Percentiles rank a stretch among this genome's conserved stretches.
Conservation (phyloP, 495 filamentous ascomycete genomes). For the Recurvomyces mirabilis region DNA sequence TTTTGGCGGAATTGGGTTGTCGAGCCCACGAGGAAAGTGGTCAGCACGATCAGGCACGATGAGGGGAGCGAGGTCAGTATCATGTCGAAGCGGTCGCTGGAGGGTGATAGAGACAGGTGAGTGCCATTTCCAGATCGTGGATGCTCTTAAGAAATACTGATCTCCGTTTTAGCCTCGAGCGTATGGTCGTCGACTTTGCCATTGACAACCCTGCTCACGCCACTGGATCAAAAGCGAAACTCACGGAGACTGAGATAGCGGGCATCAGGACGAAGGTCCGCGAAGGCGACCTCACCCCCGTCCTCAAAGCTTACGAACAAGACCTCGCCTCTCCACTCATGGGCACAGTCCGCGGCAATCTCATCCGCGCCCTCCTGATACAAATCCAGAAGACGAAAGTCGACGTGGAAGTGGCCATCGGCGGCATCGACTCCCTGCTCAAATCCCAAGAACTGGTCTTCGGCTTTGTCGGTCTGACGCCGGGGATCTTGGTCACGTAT, state of each 20-base stretch:
- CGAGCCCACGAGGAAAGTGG: constrained; percentile 65
- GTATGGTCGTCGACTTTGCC: constrained; percentile 96
- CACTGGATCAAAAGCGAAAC: constrained; percentile 28
- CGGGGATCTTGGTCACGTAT: constrained; percentile 74
- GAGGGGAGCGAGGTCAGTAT: constrained; percentile 83
- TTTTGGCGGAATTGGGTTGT: constrained; percentile 96
- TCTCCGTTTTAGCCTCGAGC: too few relatives aligned
- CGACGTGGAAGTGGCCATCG: constrained; percentile 89
- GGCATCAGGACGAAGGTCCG: constrained; percentile 64
- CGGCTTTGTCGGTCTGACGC: constrained; percentile 84
- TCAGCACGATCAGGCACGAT: constrained; percentile 87
- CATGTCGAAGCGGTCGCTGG: constrained; percentile 82
- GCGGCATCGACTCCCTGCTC: constrained; percentile 81
- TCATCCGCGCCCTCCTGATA: constrained; percentile 84
- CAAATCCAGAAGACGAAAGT: constrained; percentile 99
- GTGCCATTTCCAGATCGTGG: too few relatives aligned
- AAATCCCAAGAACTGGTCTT: constrained; percentile 97
- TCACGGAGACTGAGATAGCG: constrained; percentile 50
- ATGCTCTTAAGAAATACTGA: too few relatives aligned
- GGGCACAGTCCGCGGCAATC: constrained; percentile 69
- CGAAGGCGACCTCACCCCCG: constrained; percentile 86
- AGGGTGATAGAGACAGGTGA: constrained; percentile 79
- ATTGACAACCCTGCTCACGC: constrained; percentile 55
- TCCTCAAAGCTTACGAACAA: constrained; percentile 79
- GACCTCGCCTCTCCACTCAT: constrained; percentile 69